phyloP scores from a whole-genome alignment of 179 eudicot species.

The Pouteria campechiana region DNA sequence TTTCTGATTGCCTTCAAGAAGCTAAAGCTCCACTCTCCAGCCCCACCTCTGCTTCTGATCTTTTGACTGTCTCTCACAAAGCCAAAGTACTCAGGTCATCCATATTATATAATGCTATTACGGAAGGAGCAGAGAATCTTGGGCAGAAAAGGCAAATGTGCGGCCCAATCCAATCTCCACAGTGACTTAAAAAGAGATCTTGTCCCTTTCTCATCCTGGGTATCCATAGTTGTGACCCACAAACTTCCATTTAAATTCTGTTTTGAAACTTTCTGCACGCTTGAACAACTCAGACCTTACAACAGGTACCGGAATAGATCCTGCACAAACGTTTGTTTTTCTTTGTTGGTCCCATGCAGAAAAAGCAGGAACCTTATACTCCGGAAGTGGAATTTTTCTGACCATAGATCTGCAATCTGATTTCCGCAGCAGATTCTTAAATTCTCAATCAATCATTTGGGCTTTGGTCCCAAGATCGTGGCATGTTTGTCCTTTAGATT shows the following conservation, averaged over 20 bases:
- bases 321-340: slow-evolving; percentile 23
- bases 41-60: slow-evolving; percentile 10
- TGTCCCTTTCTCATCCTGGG: slow-evolving; percentile 27
- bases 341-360: slow-evolving; percentile 30
- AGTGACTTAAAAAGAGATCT: slow-evolving; percentile 31
- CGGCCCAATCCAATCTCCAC: slow-evolving; percentile 29
- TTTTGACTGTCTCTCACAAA: slow-evolving; percentile 12
- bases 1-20: too few species aligned
- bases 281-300: slow-evolving; percentile 41
- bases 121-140: slow-evolving; percentile 45
- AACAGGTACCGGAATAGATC: slow-evolving; percentile 57
- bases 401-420: slow-evolving; percentile 17
- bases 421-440: slow-evolving; percentile 9
- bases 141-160: slow-evolving; percentile 27
- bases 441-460: too few species aligned
- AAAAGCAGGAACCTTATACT: slow-evolving; percentile 71
- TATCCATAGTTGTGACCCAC: slow-evolving; percentile 8
- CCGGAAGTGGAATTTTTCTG: slow-evolving; percentile 39
- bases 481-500: too few species aligned
- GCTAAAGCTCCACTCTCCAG: slow-evolving; percentile 1
- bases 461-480: too few species aligned
- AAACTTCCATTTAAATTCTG: slow-evolving; percentile 13
- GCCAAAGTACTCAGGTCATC: slow-evolving; percentile 7
- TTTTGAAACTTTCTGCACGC: slow-evolving; percentile 23
- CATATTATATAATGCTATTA: slow-evolving; percentile 25